Base-by-base conservation (phyloP, 2,329 filamentous ascomycete species). In the Bimuria novae-zelandiae region DNA sequence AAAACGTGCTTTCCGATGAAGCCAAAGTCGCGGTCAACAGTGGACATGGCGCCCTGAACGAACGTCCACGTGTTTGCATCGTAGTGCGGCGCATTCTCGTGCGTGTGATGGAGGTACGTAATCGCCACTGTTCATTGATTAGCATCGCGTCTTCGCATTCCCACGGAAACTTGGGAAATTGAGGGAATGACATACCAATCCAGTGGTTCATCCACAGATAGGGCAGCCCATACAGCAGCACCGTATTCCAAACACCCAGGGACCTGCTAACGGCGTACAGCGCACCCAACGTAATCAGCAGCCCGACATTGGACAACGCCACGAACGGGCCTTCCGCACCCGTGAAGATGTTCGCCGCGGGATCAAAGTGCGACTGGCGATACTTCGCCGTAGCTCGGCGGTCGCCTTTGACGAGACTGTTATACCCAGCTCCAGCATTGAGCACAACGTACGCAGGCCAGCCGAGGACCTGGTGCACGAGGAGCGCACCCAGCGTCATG, bases 71-170 rank as follows among this genome's bases (percentile, higher is more conserved):
- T 76, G 16, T 81, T 77, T 37, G 79, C 79, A 22, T 82, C 79
- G 68, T 84, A 87, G 71, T 87, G 82, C 16, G 80, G 80, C 43
- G 86, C 76, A 3, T 73, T 67, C 2, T 70, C 75, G 67, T 89
- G 84, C 50, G 85, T 88, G 79, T 90, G 87, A 74, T 90, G 87
- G 17, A 90, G 84, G 74, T 88, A 90, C 42, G 87, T 90, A 68
- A 90, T 89, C 57, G 86, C 86, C 17, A 90, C 86, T 64, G 35
- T 23, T 12, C 22, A 7, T 12, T 11, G 23, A 12, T 29, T 21
- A 10, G 8, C n/a, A n/a, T n/a, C n/a, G n/a, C n/a, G n/a, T n/a
- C n/a, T n/a, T n/a, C n/a, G n/a, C n/a, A n/a, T n/a, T n/a, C n/a
- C n/a, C n/a, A n/a, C n/a, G 17, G 14, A 7, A n/a, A 17, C 8